These are phyloP conservation scores for Sextonia rubra DNA, from an alignment of 164 flowering plant genomes.

Conservation along the genomic window DNA sequence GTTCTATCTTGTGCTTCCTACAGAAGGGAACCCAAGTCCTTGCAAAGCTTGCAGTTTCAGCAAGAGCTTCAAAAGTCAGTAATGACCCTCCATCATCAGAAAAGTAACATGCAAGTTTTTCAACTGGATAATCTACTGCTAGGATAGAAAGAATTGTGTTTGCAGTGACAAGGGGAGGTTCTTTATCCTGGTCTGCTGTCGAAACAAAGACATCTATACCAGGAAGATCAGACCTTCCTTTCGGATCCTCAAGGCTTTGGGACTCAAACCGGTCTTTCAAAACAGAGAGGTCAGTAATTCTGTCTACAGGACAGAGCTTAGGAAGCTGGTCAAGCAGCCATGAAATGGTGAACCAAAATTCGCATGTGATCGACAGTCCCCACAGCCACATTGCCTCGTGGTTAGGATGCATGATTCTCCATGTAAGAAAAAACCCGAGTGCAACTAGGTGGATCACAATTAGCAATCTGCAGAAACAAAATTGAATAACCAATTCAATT, in stretches of 20 bases:
- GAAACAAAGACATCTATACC: slow-evolving; percentile 90
- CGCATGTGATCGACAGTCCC: slow-evolving; percentile 78
- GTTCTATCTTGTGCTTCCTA: slow-evolving; percentile 73
- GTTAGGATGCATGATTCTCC: slow-evolving; percentile 80
- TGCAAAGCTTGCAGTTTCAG: slow-evolving; percentile 86
- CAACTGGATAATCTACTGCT: slow-evolving; percentile 87
- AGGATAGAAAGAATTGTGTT: slow-evolving; percentile 86
- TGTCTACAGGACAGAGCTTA: slow-evolving; percentile 79
- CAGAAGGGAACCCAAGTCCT: slow-evolving; percentile 90
- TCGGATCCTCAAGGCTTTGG: slow-evolving; percentile 65
- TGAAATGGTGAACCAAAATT: slow-evolving; percentile 84
- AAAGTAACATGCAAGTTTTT: slow-evolving; percentile 76
- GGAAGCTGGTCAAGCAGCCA: slow-evolving; percentile 96
- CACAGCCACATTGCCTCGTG: slow-evolving; percentile 88
- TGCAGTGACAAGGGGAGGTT: slow-evolving; percentile 94
- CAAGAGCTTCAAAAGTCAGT: slow-evolving; percentile 86
- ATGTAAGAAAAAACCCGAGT: slow-evolving; percentile 62
- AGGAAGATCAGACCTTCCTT: slow-evolving; percentile 82
- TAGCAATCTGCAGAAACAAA: slow-evolving; percentile 48
- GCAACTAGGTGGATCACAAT: slow-evolving; percentile 61
- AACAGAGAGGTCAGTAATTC: slow-evolving; percentile 68
- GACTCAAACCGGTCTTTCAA: slow-evolving; percentile 71
- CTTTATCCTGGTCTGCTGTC: slow-evolving; percentile 89
- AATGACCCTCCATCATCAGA: slow-evolving; percentile 90
- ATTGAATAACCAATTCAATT: neutral